These are phyloP conservation scores for Monosporozyma servazzii DNA, from an alignment of 805 yeast species.

Conservation along the genomic window DNA sequence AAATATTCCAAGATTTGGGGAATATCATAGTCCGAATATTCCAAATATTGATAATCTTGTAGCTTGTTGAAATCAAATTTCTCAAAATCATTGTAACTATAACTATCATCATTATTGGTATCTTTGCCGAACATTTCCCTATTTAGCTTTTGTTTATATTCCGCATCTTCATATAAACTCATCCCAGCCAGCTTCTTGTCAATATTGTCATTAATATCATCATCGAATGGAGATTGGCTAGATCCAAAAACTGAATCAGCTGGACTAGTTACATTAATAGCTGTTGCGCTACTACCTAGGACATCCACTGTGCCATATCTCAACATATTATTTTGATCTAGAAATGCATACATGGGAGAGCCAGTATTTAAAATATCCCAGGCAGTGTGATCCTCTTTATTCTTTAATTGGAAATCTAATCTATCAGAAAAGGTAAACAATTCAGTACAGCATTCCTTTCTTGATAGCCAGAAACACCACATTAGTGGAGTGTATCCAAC, in stretches of 20 bases:
- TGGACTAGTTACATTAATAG: not conserved
- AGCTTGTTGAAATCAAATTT: conserved; percentile 48
- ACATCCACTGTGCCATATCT: conserved; percentile 9
- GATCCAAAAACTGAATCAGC: not conserved
- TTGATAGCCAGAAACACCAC: conserved; percentile 75
- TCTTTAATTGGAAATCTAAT: conserved; percentile 34
- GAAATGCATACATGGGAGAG: conserved; percentile 48
- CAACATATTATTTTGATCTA: conserved; percentile 42
- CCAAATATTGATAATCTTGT: conserved; percentile 49
- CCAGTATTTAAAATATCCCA: conserved; percentile 49
- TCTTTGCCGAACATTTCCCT: not conserved
- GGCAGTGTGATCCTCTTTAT: conserved; percentile 33
- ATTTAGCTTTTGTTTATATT: not conserved
- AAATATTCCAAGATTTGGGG: conserved; percentile 66
- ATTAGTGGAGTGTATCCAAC: conserved; percentile 60
- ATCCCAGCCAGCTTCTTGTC: conserved; percentile 35
- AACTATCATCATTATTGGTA: conserved; percentile 5
- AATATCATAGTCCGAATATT: conserved; percentile 52
- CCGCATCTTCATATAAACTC: conserved; percentile 7
- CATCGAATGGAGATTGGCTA: not conserved
- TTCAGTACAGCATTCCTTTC: conserved; percentile 43
- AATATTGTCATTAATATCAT: conserved; percentile 20
- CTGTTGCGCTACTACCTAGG: not conserved
- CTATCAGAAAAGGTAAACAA: conserved; percentile 60
- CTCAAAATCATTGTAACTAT: conserved; percentile 1